These are phyloP conservation scores for Globisporangium orthogonon DNA, from an alignment of 352 stramenopile species.

Conservation along the genomic window DNA sequence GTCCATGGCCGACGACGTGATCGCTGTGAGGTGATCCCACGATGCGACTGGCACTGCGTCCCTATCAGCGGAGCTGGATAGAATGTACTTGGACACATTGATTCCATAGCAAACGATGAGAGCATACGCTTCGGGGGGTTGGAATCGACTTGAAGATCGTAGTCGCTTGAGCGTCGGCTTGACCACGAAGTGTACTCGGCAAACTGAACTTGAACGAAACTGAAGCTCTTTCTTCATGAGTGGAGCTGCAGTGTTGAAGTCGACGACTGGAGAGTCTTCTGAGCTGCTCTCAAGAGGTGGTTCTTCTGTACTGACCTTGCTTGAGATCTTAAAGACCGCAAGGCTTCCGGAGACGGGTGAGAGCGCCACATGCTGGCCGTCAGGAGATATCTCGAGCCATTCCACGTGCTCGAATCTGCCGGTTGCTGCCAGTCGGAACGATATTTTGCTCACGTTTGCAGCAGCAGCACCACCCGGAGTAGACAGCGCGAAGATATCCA, in stretches of 20 bases:
- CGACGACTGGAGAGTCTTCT: not conserved
- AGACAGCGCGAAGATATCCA: not conserved
- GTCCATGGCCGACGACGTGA: constrained; percentile 32
- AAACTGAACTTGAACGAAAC: no score
- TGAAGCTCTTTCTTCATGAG: constrained; percentile 10
- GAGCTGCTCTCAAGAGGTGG: no score
- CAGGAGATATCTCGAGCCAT: constrained; percentile 20
- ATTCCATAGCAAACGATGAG: constrained; percentile 25
- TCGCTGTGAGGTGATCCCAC: constrained; percentile 32
- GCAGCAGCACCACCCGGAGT: not conserved
- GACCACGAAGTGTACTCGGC: constrained; percentile 5
- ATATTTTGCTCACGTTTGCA: not conserved
- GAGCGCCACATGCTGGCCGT: constrained; percentile 19
- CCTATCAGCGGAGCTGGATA: constrained; percentile 7
- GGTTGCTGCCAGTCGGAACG: constrained; percentile 4
- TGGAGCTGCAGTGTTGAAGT: constrained; percentile 1
- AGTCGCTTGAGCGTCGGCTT: not conserved
- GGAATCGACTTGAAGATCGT: not conserved
- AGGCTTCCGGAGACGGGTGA: constrained; percentile 6
- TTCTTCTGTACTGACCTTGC: not conserved
- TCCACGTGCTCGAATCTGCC: constrained; percentile 4
- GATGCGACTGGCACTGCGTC: not conserved
- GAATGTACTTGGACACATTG: constrained; percentile 29
- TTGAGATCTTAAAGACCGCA: constrained; percentile 4
- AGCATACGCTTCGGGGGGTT: constrained; percentile 16